Percentiles rank a stretch among this genome's conserved stretches.
These are phyloP conservation scores for Aspergillus nanangensis DNA, from an alignment of 495 filamentous ascomycete genomes.

Conservation along the genomic window DNA sequence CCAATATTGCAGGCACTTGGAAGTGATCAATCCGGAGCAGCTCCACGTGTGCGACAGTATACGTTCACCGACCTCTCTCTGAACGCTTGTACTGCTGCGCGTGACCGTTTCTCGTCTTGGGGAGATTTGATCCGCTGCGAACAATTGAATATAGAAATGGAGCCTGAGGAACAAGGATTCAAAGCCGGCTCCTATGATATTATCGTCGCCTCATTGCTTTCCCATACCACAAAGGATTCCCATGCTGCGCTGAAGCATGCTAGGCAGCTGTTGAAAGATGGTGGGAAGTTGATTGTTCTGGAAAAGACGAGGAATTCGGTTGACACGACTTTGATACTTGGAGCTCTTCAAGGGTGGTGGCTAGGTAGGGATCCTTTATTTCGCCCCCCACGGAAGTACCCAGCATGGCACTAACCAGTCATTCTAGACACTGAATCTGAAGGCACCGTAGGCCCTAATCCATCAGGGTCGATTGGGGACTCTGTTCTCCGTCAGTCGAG, in stretches of 20 bases:
- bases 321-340: not conserved
- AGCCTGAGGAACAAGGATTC: conserved; percentile 35
- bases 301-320: not conserved
- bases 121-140: conserved; percentile 30
- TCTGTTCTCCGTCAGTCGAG: not conserved
- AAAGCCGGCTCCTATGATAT: conserved; percentile 36
- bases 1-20: not conserved
- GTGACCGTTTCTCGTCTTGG: conserved; percentile 18
- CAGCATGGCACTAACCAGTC: not conserved
- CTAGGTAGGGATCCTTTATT: not conserved
- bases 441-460: not conserved
- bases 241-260: conserved; percentile 29
- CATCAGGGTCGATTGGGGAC: not conserved
- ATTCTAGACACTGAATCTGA: not conserved
- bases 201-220: conserved; percentile 33
- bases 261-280: conserved; percentile 41
- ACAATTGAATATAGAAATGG: conserved; percentile 30
- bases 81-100: conserved; percentile 22
- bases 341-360: not conserved
- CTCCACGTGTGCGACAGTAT: not conserved
- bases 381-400: not conserved
- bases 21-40: not conserved
- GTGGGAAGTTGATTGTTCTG: conserved; percentile 36
- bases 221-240: conserved; percentile 35
- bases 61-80: conserved; percentile 30